These are phyloP conservation scores for Carex myosuroides DNA, from an alignment of 176 grass and related monocot genomes.

Conservation along the genomic window DNA sequence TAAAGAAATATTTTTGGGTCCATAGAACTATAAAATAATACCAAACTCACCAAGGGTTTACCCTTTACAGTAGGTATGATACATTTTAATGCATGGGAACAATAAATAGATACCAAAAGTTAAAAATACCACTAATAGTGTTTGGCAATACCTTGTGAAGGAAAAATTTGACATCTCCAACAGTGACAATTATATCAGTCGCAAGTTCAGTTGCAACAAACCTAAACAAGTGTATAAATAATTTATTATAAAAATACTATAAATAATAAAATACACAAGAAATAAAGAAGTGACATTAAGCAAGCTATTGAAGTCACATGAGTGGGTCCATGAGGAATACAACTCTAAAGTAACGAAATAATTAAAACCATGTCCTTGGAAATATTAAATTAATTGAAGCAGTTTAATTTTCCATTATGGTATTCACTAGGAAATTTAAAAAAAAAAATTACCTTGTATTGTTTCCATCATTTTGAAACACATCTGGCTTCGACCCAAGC, in stretches of 20 bases:
- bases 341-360: not conserved
- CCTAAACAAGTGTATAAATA: slow-evolving; percentile 44
- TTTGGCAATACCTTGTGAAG: slow-evolving; percentile 75
- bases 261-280: slow-evolving; percentile 7
- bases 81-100: too few relatives aligned
- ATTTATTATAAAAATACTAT: slow-evolving; percentile 17
- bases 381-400: not conserved
- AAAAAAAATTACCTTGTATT: slow-evolving; percentile 58
- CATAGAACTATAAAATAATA: not conserved
- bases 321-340: slow-evolving; percentile 16
- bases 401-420: not conserved
- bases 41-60: not conserved
- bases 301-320: slow-evolving; percentile 11
- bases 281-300: slow-evolving; percentile 29
- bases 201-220: slow-evolving; percentile 90
- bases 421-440: slow-evolving; percentile 4
- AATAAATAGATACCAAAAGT: not conserved
- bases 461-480: slow-evolving; percentile 71
- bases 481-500: slow-evolving; percentile 92
- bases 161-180: slow-evolving; percentile 86
- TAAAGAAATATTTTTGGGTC: not conserved
- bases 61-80: not conserved
- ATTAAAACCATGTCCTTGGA: slow-evolving; percentile 15
- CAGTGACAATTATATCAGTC: slow-evolving; percentile 72
- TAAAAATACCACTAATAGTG: not conserved